Percentiles rank a stretch among this genome's conserved stretches.
These are phyloP conservation scores for Beauveria asiatica DNA, from an alignment of 2,329 filamentous ascomycete species.

Conservation along the genomic window DNA sequence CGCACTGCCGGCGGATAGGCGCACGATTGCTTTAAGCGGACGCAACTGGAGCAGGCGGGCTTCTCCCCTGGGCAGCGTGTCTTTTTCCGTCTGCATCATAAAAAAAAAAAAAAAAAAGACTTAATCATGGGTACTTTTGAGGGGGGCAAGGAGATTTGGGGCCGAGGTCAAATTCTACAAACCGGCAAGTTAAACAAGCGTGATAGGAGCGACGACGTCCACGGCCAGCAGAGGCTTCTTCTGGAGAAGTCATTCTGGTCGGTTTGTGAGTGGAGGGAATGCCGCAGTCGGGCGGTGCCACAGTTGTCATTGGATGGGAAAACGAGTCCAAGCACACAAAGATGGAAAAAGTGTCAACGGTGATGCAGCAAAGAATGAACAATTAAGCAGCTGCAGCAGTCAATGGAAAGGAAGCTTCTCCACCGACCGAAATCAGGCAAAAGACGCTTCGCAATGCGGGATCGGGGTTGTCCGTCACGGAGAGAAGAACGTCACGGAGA, in stretches of 20 bases:
- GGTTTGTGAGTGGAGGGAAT: background rate
- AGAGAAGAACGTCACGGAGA: background rate
- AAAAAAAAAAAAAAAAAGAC: background rate
- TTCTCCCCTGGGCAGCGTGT: constrained; percentile 43
- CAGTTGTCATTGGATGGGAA: background rate
- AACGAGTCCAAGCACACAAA: background rate
- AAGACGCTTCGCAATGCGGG: background rate
- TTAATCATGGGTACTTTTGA: background rate
- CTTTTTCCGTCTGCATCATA: constrained; percentile 28
- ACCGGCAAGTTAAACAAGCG: constrained; percentile 41
- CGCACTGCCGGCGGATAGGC: constrained; percentile 32
- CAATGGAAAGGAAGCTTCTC: background rate
- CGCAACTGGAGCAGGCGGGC: constrained; percentile 42
- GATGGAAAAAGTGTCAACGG: background rate
- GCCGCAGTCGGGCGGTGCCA: background rate
- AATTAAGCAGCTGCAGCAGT: background rate
- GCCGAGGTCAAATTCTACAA: constrained; percentile 11
- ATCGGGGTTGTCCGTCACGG: background rate
- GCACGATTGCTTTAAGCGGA: constrained; percentile 38
- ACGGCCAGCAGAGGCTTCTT: constrained; percentile 22
- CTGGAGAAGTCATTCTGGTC: constrained; percentile 23
- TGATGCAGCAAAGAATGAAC: background rate
- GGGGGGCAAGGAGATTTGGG: background rate
- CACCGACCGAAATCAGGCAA: background rate
- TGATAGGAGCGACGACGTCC: constrained; percentile 32